Evolutionary conservation across 2,329 filamentous ascomycete genomes (phyloP).

Genomic region (Colletotrichum orbiculare): DNA sequence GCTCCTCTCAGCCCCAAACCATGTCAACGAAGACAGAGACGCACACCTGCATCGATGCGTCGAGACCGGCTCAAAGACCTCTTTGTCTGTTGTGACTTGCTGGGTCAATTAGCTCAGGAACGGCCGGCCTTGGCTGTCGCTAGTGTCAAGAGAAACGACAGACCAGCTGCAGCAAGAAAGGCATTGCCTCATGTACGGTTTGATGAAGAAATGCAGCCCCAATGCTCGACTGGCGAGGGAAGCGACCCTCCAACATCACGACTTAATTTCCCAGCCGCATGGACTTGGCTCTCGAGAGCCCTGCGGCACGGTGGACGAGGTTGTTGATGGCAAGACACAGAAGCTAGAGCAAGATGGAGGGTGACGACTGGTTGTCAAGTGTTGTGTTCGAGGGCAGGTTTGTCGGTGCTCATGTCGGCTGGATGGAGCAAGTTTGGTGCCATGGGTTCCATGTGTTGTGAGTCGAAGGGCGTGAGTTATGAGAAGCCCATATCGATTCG

Average conservation of each 20-base stretch:
- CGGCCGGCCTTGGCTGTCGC: background rate
- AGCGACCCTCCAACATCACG: conserved; percentile 25
- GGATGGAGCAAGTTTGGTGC: background rate
- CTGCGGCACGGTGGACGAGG: conserved; percentile 8
- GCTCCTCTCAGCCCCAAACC: conserved; percentile 3
- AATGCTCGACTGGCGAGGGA: conserved; percentile 19
- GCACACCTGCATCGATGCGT: conserved; percentile 1
- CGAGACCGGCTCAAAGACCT: background rate
- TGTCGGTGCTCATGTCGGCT: conserved; percentile 19
- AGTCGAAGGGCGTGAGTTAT: background rate
- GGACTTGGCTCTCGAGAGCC: conserved; percentile 13
- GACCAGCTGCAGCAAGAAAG: conserved; percentile 10
- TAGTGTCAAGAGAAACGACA: background rate
- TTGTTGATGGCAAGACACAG: background rate
- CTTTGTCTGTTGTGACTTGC: background rate
- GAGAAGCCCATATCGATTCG: background rate
- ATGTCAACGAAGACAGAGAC: background rate
- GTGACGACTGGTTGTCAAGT: background rate
- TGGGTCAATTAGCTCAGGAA: background rate
- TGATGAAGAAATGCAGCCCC: conserved; percentile 28
- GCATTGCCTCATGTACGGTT: conserved; percentile 21
- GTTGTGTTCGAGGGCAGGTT: background rate
- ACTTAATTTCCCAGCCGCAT: conserved; percentile 30
- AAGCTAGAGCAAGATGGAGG: background rate
- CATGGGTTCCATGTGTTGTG: background rate